Evolutionary conservation across 2,329 filamentous ascomycete genomes (phyloP).

Genomic region (Penicillium sp.): DNA sequence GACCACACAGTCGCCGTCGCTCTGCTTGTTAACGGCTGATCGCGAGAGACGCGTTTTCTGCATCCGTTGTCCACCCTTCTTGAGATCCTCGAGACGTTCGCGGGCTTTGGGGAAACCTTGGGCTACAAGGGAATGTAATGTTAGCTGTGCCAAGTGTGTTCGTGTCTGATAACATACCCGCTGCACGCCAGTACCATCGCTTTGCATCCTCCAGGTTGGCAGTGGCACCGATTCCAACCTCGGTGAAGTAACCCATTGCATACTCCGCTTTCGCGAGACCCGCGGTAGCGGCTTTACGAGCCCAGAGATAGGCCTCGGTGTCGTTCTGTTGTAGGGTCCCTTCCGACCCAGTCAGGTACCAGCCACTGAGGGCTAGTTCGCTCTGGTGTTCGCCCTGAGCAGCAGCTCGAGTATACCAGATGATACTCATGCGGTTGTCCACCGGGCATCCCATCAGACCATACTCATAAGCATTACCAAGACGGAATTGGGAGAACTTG

Average conservation of each 20-base stretch:
- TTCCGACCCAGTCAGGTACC: constrained; percentile 89
- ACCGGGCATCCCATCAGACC: constrained; percentile 75
- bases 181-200: constrained; percentile 95
- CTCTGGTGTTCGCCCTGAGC: constrained; percentile 91
- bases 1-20: constrained; percentile 73
- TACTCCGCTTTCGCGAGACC: constrained; percentile 92
- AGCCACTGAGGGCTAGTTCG: constrained; percentile 77
- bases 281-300: constrained; percentile 81
- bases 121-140: constrained; percentile 49
- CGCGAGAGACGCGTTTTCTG: constrained; percentile 74
- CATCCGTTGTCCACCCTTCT: constrained; percentile 65
- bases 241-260: constrained; percentile 96
- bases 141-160: background rate
- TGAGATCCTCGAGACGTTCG: constrained; percentile 86
- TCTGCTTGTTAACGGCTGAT: constrained; percentile 74
- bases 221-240: constrained; percentile 83
- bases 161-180: constrained; percentile 61
- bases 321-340: constrained; percentile 87
- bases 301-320: constrained; percentile 95
- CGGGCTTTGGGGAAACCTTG: constrained; percentile 93
- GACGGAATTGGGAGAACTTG: constrained; percentile 87
- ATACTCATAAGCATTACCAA: constrained; percentile 86
- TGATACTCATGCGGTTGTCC: constrained; percentile 77
- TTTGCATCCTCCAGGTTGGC: constrained; percentile 91
- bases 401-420: constrained; percentile 89